Percentiles rank a stretch among this genome's conserved stretches.
These are phyloP conservation scores for Tympanopsis confertula DNA, from an alignment of 2,329 filamentous ascomycete genomes.

Conservation along the genomic window DNA sequence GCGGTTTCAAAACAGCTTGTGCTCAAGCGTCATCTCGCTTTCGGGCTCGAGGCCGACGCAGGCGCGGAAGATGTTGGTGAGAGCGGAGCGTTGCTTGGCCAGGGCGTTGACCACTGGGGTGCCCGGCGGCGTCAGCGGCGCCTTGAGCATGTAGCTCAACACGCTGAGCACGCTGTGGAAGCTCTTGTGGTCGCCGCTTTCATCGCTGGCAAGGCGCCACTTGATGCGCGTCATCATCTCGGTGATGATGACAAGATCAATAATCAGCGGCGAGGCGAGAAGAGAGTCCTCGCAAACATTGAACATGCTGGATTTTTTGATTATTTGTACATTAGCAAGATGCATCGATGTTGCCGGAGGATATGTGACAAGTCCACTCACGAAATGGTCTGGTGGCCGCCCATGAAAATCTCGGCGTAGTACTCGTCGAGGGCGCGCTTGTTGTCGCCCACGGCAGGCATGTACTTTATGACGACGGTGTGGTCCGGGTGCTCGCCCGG, in stretches of 20 bases:
- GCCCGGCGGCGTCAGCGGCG: conserved; percentile 82
- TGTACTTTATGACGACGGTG: conserved; percentile 99
- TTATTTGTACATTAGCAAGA: conserved; percentile 6
- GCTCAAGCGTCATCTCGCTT: conserved; percentile 97
- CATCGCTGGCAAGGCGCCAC: conserved; percentile 49
- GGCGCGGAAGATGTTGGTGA: conserved; percentile 98
- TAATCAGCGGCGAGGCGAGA: conserved; percentile 89
- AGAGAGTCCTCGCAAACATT: conserved; percentile 99
- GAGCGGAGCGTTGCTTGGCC: conserved; percentile 84
- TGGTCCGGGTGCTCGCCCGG: conserved; percentile 92
- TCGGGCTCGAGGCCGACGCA: conserved; percentile 96
- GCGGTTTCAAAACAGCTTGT: conserved; percentile 97
- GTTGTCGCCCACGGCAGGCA: conserved; percentile 97
- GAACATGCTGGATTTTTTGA: conserved; percentile 54
- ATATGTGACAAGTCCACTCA: conserved; percentile 23
- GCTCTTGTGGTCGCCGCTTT: conserved; percentile 64
- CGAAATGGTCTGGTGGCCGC: conserved; percentile 93
- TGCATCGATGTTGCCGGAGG: neutral
- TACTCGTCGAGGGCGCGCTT: conserved; percentile 98
- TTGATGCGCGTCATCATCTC: conserved; percentile 98
- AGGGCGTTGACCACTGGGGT: conserved; percentile 93
- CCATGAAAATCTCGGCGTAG: conserved; percentile 98
- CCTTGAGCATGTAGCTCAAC: conserved; percentile 98
- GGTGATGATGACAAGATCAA: conserved; percentile 81
- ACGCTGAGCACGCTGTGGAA: conserved; percentile 97